A percentile compares a stretch with the other conserved stretches of the same genome.
Evolutionary conservation across 2,329 filamentous ascomycete genomes (phyloP).

Genomic region (Diaporthe citri): DNA sequence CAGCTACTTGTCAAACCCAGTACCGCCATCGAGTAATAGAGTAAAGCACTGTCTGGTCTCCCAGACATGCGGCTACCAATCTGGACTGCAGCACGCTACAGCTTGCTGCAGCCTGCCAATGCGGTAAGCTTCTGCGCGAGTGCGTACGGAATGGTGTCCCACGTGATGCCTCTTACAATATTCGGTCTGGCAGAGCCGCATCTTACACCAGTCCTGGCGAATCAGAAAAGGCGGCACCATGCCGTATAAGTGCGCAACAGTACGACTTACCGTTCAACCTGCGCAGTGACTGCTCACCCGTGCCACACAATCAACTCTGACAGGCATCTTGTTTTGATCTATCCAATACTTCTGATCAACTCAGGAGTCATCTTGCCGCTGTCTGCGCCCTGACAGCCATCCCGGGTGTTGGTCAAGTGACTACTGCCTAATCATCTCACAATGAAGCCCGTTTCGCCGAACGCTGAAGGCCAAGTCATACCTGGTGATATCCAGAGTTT

Average conservation of each 20-base stretch:
- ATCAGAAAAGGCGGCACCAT: neutral
- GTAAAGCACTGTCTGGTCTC: neutral
- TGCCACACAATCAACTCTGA: conserved; percentile 4
- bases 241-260: neutral
- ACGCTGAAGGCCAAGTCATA: neutral
- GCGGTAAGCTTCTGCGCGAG: neutral
- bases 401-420: conserved; percentile 9
- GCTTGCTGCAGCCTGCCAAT: neutral
- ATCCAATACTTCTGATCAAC: neutral
- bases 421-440: neutral
- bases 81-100: neutral
- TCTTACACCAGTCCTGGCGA: conserved; percentile 14
- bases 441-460: neutral
- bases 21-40: neutral
- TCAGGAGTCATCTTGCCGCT: neutral
- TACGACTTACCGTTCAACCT: neutral
- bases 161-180: conserved; percentile 8
- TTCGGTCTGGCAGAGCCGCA: conserved; percentile 27
- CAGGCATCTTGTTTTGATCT: neutral
- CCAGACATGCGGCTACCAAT: neutral
- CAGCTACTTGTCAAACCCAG: neutral
- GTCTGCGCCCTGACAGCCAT: neutral
- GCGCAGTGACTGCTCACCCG: neutral
- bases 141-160: neutral
- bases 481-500: neutral